Base-by-base conservation (phyloP, 2,329 filamentous ascomycete genomes). In the Thelonectria olida region DNA sequence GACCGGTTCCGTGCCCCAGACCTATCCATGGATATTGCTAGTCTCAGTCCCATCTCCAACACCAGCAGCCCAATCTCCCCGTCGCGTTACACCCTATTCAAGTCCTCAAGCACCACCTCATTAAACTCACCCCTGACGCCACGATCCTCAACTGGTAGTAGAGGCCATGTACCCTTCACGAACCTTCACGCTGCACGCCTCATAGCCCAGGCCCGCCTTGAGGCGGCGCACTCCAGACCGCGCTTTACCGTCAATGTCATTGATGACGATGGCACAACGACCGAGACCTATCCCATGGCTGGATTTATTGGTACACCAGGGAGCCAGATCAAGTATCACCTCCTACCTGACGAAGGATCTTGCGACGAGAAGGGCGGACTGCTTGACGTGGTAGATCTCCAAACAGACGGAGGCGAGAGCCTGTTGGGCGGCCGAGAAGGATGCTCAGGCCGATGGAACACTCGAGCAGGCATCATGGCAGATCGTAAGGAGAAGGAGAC, bases 141-240 rank as follows among this genome's bases (percentile, higher is more conserved):
- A 6, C 51, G 12, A 10, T 65, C 51, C 52, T 66, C 54, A 47
- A 62, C 62, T n/a, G 39, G 57, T 19, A 64, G 59, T 22, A 34
- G 42, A 23, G 61, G 66, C 58, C 64, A 61, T 58, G 56, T 69
- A 10, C 72, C 78, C 13, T 79, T 78, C 54, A 84, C 79, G 59
- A 79, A 85, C 65, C 81, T 86, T 15, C 74, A 78, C 54, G 70
- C 77, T 19, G 82, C 89, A 2, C 86, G 90, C 0, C 78, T 88
- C 7, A 84, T 86, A 15, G 91, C 91, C 0, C 90, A 93, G 72
- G 76, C 82, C 0, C 83, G 90, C 1, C 82, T 92, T 20, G 85
- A 91, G 36, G 80, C 82, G 19, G 87, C 88, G 0, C 80, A 82
- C 20, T 77, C 78, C 22, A 69, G 77, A 2, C 86, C 87, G 1